phyloP scores from a whole-genome alignment of 2,329 filamentous ascomycete species.

The Aureobasidium zeae region DNA sequence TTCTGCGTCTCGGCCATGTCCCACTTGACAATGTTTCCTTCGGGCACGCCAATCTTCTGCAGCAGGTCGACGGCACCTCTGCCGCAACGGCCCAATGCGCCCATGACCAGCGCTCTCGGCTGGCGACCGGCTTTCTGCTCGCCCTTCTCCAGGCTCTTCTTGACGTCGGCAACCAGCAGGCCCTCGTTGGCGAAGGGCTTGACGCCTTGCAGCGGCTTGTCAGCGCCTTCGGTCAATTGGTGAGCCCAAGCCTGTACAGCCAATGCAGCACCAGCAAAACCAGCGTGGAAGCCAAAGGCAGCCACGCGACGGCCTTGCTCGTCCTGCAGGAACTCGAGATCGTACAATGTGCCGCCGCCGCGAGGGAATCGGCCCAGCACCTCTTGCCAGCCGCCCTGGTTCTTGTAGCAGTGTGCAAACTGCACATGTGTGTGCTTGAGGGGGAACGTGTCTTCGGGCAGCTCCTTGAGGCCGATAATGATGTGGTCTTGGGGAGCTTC shows the following conservation, averaged over 20 bases:
- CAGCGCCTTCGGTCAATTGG: constrained; percentile 62
- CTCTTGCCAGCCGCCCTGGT: constrained; percentile 66
- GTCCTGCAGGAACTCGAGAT: constrained; percentile 79
- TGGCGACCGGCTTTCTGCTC: constrained; percentile 56
- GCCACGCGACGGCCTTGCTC: constrained; percentile 61
- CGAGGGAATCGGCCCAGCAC: constrained; percentile 71
- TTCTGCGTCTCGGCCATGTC: constrained; percentile 72
- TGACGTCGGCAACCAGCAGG: constrained; percentile 63
- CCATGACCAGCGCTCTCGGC: constrained; percentile 75
- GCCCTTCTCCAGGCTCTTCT: constrained; percentile 58
- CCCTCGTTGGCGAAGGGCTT: constrained; percentile 65
- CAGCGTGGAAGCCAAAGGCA: constrained; percentile 62
- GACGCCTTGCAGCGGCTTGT: constrained; percentile 56
- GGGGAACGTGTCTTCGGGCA: constrained; percentile 49
- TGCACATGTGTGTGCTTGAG: constrained; percentile 54
- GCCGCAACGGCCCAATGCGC: constrained; percentile 68
- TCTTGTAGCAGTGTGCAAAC: constrained; percentile 34
- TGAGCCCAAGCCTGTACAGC: constrained; percentile 74
- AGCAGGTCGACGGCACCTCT: constrained; percentile 75
- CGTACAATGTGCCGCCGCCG: constrained; percentile 67
- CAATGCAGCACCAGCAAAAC: constrained; percentile 54
- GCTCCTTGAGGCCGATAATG: constrained; percentile 35
- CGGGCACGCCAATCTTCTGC: constrained; percentile 61
- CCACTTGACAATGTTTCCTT: constrained; percentile 60
- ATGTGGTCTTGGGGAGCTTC: constrained; percentile 34